Percentiles rank a stretch among this genome's conserved stretches.
These are phyloP conservation scores for Wickerhamiella infanticola DNA, from an alignment of 1,139 yeast genomes.

Conservation along the genomic window DNA sequence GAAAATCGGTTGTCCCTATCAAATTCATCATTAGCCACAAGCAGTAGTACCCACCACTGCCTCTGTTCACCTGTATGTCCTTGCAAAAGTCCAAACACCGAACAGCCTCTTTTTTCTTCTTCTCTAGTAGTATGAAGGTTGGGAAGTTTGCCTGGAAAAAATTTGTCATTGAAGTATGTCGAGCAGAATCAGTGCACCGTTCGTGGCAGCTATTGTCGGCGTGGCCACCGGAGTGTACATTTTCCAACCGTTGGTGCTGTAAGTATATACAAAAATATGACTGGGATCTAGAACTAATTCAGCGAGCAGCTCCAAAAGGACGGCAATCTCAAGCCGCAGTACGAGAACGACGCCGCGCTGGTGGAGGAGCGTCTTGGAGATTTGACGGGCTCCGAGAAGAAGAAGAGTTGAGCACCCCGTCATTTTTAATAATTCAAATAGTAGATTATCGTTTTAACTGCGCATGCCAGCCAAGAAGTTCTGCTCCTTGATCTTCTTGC, in stretches of 20 bases:
- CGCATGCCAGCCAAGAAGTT: slow-evolving; percentile 39
- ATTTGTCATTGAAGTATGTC: background rate
- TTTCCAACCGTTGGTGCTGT: slow-evolving; percentile 15
- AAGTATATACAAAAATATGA: slow-evolving; percentile 8
- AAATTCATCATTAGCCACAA: slow-evolving; percentile 18
- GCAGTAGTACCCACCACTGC: background rate
- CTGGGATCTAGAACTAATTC: slow-evolving; percentile 11
- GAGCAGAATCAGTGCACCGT: slow-evolving; percentile 6
- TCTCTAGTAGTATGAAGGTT: background rate
- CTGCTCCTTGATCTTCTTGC: slow-evolving; percentile 55
- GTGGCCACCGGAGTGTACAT: slow-evolving; percentile 17
- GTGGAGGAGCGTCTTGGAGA: slow-evolving; percentile 10
- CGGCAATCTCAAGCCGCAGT: slow-evolving; percentile 34
- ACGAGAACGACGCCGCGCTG: slow-evolving; percentile 8
- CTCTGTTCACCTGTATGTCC: background rate
- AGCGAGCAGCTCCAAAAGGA: slow-evolving; percentile 56
- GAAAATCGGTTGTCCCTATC: slow-evolving; percentile 26
- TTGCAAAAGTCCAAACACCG: background rate
- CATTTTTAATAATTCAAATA: background rate
- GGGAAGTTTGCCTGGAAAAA: background rate
- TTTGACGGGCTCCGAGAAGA: slow-evolving; percentile 1
- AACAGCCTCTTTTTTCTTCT: background rate
- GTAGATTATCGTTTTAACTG: slow-evolving; percentile 6
- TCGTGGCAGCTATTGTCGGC: slow-evolving; percentile 28
- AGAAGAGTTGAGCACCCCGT: background rate